phyloP scores from a whole-genome alignment of 129 eudicot genomes.

The Tanacetum coccineum region DNA sequence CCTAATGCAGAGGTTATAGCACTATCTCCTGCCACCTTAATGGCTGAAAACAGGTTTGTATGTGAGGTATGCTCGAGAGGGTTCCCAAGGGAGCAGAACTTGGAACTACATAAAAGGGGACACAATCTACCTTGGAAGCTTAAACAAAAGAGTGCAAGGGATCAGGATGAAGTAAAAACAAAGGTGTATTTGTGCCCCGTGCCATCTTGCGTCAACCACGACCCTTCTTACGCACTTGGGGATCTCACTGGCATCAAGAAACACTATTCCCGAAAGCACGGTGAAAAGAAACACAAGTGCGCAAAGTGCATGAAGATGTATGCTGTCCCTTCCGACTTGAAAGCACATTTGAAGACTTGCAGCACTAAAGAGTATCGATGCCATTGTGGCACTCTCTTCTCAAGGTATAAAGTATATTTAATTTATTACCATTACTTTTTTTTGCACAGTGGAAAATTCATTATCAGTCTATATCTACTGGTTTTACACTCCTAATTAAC shows the following conservation, averaged over 20 bases:
- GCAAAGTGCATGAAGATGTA: conserved; percentile 65
- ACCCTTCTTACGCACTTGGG: conserved; percentile 42
- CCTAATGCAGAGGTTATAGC: conserved; percentile 67
- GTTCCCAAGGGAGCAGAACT: conserved; percentile 74
- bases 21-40: conserved; percentile 60
- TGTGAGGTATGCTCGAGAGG: conserved; percentile 81
- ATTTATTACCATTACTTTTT: no score
- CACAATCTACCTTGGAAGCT: conserved; percentile 77
- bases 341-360: conserved; percentile 74
- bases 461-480: no score
- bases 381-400: conserved; percentile 76
- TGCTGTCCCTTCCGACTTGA: conserved; percentile 78
- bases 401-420: conserved; percentile 33
- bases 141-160: background rate
- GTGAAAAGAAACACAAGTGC: conserved; percentile 75
- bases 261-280: conserved; percentile 73
- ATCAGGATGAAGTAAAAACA: no score
- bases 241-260: conserved; percentile 79
- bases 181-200: background rate
- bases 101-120: conserved; percentile 73
- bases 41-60: conserved; percentile 59
- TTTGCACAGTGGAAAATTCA: no score
- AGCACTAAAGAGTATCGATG: conserved; percentile 67
- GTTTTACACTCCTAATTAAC: no score
- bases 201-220: no score